Base-by-base conservation (phyloP, 2,329 filamentous ascomycete genomes). In the Claviceps purpurea region DNA sequence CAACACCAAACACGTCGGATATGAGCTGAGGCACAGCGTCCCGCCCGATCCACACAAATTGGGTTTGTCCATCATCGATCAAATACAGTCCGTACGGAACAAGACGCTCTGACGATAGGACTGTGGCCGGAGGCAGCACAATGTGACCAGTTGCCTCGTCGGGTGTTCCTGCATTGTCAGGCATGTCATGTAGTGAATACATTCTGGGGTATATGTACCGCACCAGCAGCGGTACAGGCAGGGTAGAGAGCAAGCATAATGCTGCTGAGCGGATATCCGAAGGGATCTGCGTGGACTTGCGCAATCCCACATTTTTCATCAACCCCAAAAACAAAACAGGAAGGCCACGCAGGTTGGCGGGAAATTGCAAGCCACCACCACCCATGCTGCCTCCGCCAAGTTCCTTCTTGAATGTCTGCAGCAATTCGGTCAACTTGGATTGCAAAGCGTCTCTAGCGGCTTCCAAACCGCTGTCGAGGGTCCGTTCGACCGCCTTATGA, bases 341-440 rank as follows among this genome's bases (percentile, higher is more conserved):
- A 26, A 98, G 76, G 38, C 84, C 89, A 52, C 91, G 83, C 53
- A 98, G 73, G 68, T 98, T 98, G 54, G 87, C 85, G 20, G 93
- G 90, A 74, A 97, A 93, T 65, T 96, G 93, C 18, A 98, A 75
- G 47, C 91, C 90, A 50, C 91, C 91, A 51, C 89, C 90, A 50
- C 91, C 90, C 80, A 96, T 93, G 70, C 91, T 96, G 57, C 91
- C 91, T 58, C 91, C 91, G 16, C 88, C 91, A 54, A 98, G 78
- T 68, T 98, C 93, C 73, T 97, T 97, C 71, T 89, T 87, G 74
- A 96, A 98, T 0, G 91, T 97, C 66, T 91, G 85, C 55, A 98
- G 74, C 48, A 98, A 79, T 71, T 98, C 93, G 30, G 89, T 85
- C 43, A 95, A 74, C 76, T 98, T 98, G 58, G 84, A 81, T 67